Evolutionary conservation across 129 eudicot species (phyloP).

Genomic region (carrot (Daucus carota)): DNA sequence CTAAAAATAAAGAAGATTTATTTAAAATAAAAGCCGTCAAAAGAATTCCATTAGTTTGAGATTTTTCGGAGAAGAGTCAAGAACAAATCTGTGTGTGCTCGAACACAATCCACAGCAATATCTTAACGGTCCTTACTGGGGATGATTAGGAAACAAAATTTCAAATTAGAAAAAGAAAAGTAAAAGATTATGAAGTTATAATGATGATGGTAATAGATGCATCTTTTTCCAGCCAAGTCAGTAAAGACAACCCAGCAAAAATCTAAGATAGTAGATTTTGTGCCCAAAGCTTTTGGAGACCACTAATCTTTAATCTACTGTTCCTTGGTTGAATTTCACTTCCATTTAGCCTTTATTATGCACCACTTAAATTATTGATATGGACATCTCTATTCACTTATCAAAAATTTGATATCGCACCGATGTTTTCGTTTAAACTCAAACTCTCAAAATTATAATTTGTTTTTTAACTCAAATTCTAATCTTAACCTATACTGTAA

Average conservation of each 20-base stretch:
- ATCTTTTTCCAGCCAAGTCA: neutral
- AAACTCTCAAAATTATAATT: too few species aligned
- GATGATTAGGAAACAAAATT: neutral
- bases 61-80: too few species aligned
- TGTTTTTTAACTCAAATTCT: neutral
- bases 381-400: neutral
- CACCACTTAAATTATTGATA: neutral
- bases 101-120: too few species aligned
- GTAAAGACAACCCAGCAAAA: slow-evolving; percentile 3
- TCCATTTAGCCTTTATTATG: neutral
- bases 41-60: too few species aligned
- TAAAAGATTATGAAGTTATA: neutral
- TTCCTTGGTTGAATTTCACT: neutral
- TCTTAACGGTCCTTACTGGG: too few species aligned
- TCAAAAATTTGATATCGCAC: neutral
- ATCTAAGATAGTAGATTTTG: slow-evolving; percentile 6
- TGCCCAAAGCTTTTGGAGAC: slow-evolving; percentile 8
- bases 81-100: too few species aligned
- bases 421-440: too few species aligned
- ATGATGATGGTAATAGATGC: neutral
- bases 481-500: too few species aligned
- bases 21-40: too few species aligned
- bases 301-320: neutral
- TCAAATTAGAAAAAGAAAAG: neutral
- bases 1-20: too few species aligned